Conservation (phyloP, 2,329 filamentous ascomycete genomes). For the Microdochium nivale region DNA sequence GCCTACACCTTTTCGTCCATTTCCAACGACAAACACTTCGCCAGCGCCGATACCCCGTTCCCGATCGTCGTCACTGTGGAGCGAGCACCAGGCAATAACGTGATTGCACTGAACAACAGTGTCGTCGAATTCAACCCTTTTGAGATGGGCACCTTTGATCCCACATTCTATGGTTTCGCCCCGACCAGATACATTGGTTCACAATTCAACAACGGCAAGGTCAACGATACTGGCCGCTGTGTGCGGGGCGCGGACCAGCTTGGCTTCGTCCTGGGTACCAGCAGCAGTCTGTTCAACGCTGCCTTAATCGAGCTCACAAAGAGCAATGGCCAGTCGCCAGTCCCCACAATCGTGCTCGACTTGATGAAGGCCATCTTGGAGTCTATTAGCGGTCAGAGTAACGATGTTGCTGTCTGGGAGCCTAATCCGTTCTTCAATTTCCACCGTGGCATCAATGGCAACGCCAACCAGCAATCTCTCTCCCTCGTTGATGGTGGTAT, state of each 20-base stretch:
- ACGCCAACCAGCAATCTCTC: conserved; percentile 43
- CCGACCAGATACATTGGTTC: conserved; percentile 66
- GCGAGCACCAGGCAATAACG: conserved; percentile 49
- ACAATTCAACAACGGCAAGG: conserved; percentile 54
- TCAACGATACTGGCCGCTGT: conserved; percentile 51
- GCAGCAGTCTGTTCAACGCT: conserved; percentile 72
- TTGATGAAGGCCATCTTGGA: conserved; percentile 44
- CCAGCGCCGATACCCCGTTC: conserved; percentile 55
- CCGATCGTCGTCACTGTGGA: conserved; percentile 66
- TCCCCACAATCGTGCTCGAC: conserved; percentile 39
- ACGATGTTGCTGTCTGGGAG: conserved; percentile 65
- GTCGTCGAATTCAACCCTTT: conserved; percentile 72
- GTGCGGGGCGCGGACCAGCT: conserved; percentile 75
- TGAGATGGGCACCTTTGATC: conserved; percentile 72
- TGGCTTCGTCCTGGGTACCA: conserved; percentile 80
- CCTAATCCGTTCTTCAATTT: conserved; percentile 71
- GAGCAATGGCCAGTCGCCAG: conserved; percentile 16
- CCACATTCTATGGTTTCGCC: conserved; percentile 61
- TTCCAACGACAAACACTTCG: conserved; percentile 52
- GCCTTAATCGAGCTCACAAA: conserved; percentile 57
- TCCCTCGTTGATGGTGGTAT: conserved; percentile 73
- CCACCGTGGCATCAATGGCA: conserved; percentile 49
- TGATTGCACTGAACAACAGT: conserved; percentile 64
- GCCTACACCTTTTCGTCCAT: conserved; percentile 69
- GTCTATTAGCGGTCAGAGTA: conserved; percentile 45